Evolutionary conservation across 495 filamentous ascomycete genomes (phyloP).

Genomic region (Aspergillus nanangensis): DNA sequence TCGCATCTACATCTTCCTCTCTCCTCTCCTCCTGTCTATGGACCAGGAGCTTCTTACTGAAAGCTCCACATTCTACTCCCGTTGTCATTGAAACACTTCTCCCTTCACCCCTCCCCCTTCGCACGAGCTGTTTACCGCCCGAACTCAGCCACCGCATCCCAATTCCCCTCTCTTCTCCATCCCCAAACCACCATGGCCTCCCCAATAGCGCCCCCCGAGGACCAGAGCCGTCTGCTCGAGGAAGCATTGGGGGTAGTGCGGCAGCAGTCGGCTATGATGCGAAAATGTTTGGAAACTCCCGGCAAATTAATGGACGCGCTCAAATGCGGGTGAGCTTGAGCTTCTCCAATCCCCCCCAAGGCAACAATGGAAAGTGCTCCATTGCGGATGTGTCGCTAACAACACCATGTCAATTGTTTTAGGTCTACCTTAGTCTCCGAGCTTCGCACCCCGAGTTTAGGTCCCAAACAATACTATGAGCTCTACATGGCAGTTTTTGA

Average conservation of each 20-base stretch:
- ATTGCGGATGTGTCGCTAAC: slow-evolving; percentile 6
- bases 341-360: slow-evolving; percentile 16
- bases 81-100: too few relatives aligned
- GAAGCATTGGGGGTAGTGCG: slow-evolving; percentile 94
- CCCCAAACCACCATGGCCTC: slow-evolving; percentile 45
- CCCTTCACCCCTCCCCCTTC: slow-evolving; percentile 4
- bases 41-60: too few relatives aligned
- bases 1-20: too few relatives aligned
- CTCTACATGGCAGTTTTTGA: slow-evolving; percentile 99
- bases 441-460: slow-evolving; percentile 88
- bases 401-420: slow-evolving; percentile 14
- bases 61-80: too few relatives aligned
- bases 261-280: slow-evolving; percentile 94
- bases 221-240: slow-evolving; percentile 90
- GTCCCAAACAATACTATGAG: slow-evolving; percentile 98
- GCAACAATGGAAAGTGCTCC: slow-evolving; percentile 23
- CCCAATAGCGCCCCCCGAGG: slow-evolving; percentile 69
- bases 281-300: slow-evolving; percentile 93
- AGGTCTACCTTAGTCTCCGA: slow-evolving; percentile 98
- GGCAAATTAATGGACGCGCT: slow-evolving; percentile 99
- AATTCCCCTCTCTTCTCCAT: slow-evolving; percentile 10
- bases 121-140: slow-evolving; percentile 26
- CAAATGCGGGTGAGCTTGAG: slow-evolving; percentile 81
- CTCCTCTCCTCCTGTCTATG: too few relatives aligned
- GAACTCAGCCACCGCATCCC: slow-evolving; percentile 16